A percentile compares a stretch with the other conserved stretches of the same genome.
These are phyloP conservation scores for Maudiozyma saulgeensis DNA, from an alignment of 805 yeast genomes.

Conservation along the genomic window DNA sequence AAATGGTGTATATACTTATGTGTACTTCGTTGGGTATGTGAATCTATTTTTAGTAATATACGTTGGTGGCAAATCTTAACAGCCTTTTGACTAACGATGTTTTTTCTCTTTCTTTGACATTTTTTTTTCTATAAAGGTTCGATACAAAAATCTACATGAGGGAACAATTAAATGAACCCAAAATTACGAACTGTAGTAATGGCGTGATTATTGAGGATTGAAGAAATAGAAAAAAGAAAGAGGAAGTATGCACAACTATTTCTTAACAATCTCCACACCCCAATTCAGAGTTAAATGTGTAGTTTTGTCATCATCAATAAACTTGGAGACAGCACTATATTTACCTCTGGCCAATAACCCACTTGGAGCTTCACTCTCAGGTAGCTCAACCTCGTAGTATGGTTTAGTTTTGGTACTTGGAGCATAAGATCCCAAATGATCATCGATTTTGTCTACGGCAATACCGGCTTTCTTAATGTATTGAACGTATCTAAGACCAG, in stretches of 20 bases:
- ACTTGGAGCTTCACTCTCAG: constrained; percentile 80
- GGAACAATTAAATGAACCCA: no score
- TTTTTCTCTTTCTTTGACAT: no score
- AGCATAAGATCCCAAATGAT: constrained; percentile 83
- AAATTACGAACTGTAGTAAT: no score
- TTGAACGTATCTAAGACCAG: constrained; percentile 82
- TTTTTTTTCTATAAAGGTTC: no score
- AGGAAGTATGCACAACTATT: constrained; percentile 13
- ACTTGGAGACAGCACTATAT: constrained; percentile 71
- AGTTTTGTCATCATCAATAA: constrained; percentile 76
- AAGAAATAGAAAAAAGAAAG: no score
- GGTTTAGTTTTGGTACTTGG: constrained; percentile 81
- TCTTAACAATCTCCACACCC: constrained; percentile 75
- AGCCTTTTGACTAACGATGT: no score
- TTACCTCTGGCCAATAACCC: constrained; percentile 84
- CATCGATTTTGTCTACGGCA: constrained; percentile 75
- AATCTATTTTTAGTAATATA: no score
- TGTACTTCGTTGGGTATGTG: no score
- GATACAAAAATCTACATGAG: no score
- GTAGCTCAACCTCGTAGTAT: constrained; percentile 51
- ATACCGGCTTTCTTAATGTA: constrained; percentile 80
- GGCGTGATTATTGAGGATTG: no score
- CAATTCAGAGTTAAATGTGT: constrained; percentile 70
- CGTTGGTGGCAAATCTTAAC: no score
- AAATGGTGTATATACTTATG: no score